phyloP scores from a whole-genome alignment of 371 early-diverging fungal genomes.

The Smittium culicis region DNA sequence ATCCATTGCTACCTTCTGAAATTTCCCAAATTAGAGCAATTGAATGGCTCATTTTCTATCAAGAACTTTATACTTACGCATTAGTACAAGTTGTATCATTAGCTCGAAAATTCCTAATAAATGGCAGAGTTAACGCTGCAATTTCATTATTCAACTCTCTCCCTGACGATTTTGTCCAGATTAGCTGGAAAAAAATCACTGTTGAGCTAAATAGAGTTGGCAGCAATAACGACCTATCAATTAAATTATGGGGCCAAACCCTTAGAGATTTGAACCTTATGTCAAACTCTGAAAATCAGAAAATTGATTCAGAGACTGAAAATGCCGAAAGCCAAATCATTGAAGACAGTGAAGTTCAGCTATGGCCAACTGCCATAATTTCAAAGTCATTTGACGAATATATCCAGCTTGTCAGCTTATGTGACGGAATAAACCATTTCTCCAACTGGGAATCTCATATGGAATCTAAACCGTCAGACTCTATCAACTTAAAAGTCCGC shows the following conservation, averaged over 20 bases:
- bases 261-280: background rate
- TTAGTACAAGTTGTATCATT: constrained; percentile 26
- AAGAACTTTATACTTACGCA: constrained; percentile 23
- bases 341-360: background rate
- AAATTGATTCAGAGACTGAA: background rate
- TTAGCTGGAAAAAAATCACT: constrained; percentile 16
- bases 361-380: constrained; percentile 2
- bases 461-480: background rate
- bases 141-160: constrained; percentile 26
- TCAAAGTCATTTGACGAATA: constrained; percentile 22
- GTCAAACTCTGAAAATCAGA: background rate
- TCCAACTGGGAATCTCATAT: constrained; percentile 22
- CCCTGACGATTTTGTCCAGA: constrained; percentile 29
- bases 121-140: constrained; percentile 25
- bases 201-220: background rate
- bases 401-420: constrained; percentile 26
- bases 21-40: constrained; percentile 28
- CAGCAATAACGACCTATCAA: background rate
- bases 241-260: background rate
- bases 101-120: constrained; percentile 27
- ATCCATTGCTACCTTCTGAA: constrained; percentile 19
- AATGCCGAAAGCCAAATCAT: background rate
- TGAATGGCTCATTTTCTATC: constrained; percentile 32
- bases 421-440: constrained; percentile 25
- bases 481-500: background rate